Base-by-base conservation (phyloP, 306 rosid species). In the Prunus mongolica region DNA sequence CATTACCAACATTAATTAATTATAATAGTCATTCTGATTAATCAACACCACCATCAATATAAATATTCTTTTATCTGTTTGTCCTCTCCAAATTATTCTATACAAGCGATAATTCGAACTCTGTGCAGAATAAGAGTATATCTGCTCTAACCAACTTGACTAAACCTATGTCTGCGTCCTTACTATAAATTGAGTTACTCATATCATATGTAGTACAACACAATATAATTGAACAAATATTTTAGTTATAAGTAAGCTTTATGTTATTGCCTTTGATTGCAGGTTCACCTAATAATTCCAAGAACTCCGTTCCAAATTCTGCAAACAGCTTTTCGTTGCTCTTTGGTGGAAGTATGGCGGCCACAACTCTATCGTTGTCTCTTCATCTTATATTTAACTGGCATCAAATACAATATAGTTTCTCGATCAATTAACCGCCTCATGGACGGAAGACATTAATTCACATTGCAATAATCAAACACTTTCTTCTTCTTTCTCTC, bases 281-380 rank as follows among this genome's bases (percentile, higher is more conserved):
- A n/a, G 15, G 24, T 54, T 54, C 75, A 32, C 65, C 75, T 32
- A 52, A 30, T 41, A 77, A 74, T 22, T 77, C 85, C 16, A 32
- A 7, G 25, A 80, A 82, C 47, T 67, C 83, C 4, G 50, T 54
- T 56, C 65, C 73, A 44, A 79, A 76, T 58, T 81, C 83, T 20
- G 83, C 82, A 25, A 61, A 69, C 27, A 72, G 24, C 57, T 49
- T 24, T 64, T 58, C 45, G 20, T 22, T 67, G 69, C 75, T 69
- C 66, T 67, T 80, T 7, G 2, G 0, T 24, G 74, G 45, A 12
- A 72, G 63, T 16, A 15, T 73, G 14, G 30, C 45, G 18, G 65
- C 72, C 13, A 9, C 67, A 16, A 77, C 67, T 55, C 22, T 67
- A 13, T 61, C 57, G 25, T 45, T 27, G 77, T 58, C 64, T 70